phyloP scores from a whole-genome alignment of 2,329 filamentous ascomycete genomes.

The Sporothrix brunneoviolacea region DNA sequence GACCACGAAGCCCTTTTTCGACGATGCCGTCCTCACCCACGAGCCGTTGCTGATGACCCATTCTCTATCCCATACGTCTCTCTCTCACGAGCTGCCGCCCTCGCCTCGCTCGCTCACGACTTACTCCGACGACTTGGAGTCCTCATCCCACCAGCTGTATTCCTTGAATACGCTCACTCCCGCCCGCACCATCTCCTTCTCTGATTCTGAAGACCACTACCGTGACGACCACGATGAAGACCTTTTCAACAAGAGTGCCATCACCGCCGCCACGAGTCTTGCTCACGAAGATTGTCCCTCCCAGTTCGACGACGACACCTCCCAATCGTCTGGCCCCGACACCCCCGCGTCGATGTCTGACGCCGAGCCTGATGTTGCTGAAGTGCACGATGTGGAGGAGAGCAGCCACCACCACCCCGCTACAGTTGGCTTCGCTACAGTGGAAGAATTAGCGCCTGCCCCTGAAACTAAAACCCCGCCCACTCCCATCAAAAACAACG shows the following conservation, averaged over 20 bases:
- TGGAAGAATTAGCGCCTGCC: neutral
- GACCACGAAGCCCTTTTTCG: conserved; percentile 34
- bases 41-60: conserved; percentile 34
- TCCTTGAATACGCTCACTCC: conserved; percentile 30
- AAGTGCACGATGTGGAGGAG: neutral
- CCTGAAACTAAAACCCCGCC: neutral
- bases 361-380: conserved; percentile 8
- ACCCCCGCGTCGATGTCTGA: conserved; percentile 41
- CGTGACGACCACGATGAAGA: conserved; percentile 12
- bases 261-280: conserved; percentile 18
- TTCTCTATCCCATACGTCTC: conserved; percentile 18
- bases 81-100: conserved; percentile 31
- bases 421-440: neutral
- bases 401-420: neutral
- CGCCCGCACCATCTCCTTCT: conserved; percentile 46
- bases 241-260: neutral
- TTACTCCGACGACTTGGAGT: conserved; percentile 37
- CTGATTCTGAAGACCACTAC: conserved; percentile 41
- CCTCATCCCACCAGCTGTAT: conserved; percentile 32
- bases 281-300: conserved; percentile 20
- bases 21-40: conserved; percentile 38
- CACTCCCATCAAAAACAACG: neutral
- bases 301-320: conserved; percentile 32
- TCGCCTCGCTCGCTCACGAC: conserved; percentile 47
- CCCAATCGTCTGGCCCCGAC: conserved; percentile 39